Percentiles rank a stretch among this genome's conserved stretches.
Conservation (phyloP, 495 filamentous ascomycete genomes). For the Podospora anserina region DNA sequence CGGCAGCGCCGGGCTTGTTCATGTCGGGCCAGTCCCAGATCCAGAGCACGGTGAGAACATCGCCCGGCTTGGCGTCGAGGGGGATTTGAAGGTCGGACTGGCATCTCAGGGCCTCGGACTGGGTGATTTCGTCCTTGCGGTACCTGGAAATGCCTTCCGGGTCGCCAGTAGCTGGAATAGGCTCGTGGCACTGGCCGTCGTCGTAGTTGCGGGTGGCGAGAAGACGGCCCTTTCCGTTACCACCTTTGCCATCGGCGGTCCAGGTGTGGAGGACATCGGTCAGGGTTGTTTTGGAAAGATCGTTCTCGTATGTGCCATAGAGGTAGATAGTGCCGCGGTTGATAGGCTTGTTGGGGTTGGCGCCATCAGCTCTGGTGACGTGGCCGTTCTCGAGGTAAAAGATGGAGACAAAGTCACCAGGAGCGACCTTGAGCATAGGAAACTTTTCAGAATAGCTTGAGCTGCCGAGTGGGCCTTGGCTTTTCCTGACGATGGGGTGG, state of each 20-base stretch:
- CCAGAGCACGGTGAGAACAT: conserved; percentile 79
- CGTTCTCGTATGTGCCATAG: conserved; percentile 68
- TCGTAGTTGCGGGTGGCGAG: conserved; percentile 74
- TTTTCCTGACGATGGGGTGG: conserved; percentile 42
- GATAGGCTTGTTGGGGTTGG: conserved; percentile 57
- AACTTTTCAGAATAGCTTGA: conserved; percentile 50
- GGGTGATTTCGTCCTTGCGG: conserved; percentile 49
- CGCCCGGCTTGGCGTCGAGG: conserved; percentile 41
- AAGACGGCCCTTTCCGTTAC: conserved; percentile 68
- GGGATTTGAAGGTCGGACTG: conserved; percentile 76
- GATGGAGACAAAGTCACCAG: conserved; percentile 69
- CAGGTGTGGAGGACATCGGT: conserved; percentile 67
- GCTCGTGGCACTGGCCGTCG: conserved; percentile 81
- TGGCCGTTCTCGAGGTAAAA: conserved; percentile 86
- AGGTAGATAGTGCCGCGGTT: conserved; percentile 75
- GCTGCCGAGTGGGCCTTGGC: conserved; percentile 42
- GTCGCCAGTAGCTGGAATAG: conserved; percentile 28
- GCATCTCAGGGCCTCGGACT: conserved; percentile 61
- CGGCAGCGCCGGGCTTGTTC: conserved; percentile 26
- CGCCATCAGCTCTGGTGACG: conserved; percentile 59
- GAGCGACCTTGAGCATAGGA: conserved; percentile 61
- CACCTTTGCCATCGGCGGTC: conserved; percentile 72
- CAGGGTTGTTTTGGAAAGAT: conserved; percentile 55
- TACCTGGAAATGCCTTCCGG: conserved; percentile 46
- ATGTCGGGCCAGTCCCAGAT: conserved; percentile 81